Evolutionary conservation across 768 basidiomycete species (phyloP), one percentile per base, ranked within the genome.

Genomic region (Mycena pura): DNA sequence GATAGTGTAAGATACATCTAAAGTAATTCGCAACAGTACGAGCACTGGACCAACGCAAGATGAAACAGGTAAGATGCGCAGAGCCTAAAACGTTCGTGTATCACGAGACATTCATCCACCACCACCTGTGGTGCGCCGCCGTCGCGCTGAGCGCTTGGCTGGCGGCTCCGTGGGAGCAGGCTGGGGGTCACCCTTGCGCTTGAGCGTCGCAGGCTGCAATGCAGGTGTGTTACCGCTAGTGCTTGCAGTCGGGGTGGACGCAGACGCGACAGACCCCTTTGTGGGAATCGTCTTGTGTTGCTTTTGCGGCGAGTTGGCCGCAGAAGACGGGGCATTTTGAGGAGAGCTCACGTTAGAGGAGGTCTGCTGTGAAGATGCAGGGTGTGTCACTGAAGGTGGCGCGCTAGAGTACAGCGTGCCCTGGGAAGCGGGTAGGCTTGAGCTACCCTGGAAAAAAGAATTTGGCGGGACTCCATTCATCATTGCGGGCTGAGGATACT

Each of bases 251-350:
- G 78, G 69, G 63, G 77, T 71, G 60, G 84, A 73, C 57, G 76
- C 73, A 44, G 74, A 71, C 5, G 74, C 69, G 29, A 32, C 63
- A 21, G 59, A 29, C 8, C 60, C 56, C 44, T 66, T 66, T 5
- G 32, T 7, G 13, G 64, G 82, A 62, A 84, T 82, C 47, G 82
- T 81, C 70, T 89, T 88, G 69, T 84, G 82, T 74, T 85, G 85
- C 74, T 91, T 90, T 73, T 80, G 82, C 13, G 84, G 85, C 24
- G 85, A 84, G 60, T 79, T 86, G 57, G 79, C 77, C 51, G 81
- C 81, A 52, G 86, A 84, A 36, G 78, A 71, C 2, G 84, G 71
- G 2, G 77, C 72, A 64, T 83, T 84, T 78, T 85, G 82, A 19
- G 83, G 84, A 25, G 84, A 86, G 63, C 70, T 76, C 66, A 78